Base-by-base conservation (phyloP, 768 basidiomycete genomes). In the Suillus placidus region DNA sequence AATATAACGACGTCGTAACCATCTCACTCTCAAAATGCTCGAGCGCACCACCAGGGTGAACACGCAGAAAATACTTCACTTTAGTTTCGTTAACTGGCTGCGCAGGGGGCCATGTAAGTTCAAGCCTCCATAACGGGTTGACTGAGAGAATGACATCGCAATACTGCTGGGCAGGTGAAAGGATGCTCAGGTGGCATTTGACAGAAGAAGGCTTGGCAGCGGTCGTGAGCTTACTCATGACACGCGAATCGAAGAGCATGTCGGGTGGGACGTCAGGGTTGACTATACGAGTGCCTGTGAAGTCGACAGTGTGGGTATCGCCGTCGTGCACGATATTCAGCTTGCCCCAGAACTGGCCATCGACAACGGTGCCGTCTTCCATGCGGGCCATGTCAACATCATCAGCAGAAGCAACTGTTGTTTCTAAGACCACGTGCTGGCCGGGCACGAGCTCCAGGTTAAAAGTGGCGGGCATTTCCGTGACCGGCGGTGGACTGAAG, bases 331-430 rank as follows among this genome's bases (percentile, higher is more conserved):
- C 85, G 60, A 95, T 92, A 69, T 87, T 87, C 62, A 95, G 86
- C 73, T 94, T 94, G 5, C 93, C 93, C 92, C 91, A 94, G 78
- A 94, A 95, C 77, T 86, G 80, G 47, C 93, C 93, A 58, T 92
- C 93, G 23, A 95, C 93, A 30, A 87, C 80, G 16, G 91, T 94
- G 1, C 93, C 93, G 70, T 95, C 93, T 68, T 94, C 93, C 90
- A 93, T 93, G 60, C 91, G 85, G 3, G 93, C 90, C 93, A 95
- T 94, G 74, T 95, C 93, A 42, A 94, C 84, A 69, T 94, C 93
- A 42, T 91, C 90, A 54, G 85, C 86, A 3, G 93, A 94, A 61
- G 85, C 83, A 40, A 94, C 84, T 20, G 85, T 90, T 3, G 91
- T 91, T 69, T 94, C 93, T 23, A 95, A 83, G 7, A 88, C 91